Conservation (phyloP, 768 basidiomycete genomes). For the Collybia mongolica region DNA sequence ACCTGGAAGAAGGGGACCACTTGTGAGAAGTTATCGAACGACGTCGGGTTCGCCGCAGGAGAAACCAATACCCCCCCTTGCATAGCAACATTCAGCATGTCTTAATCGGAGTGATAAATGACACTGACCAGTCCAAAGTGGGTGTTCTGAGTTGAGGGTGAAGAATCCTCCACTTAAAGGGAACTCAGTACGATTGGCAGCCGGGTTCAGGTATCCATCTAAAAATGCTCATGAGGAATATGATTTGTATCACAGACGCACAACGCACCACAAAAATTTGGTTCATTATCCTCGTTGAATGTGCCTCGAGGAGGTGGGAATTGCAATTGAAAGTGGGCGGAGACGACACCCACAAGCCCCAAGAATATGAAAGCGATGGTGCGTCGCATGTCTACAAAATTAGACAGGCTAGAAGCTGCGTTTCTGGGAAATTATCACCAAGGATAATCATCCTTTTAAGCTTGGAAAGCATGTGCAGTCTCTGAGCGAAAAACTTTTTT, state of each 20-base stretch:
- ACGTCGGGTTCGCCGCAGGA: conserved; percentile 55
- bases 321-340: conserved; percentile 80
- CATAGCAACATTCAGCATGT: conserved; percentile 1
- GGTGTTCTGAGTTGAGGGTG: conserved; percentile 64
- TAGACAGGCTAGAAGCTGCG: background rate
- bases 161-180: conserved; percentile 65
- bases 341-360: conserved; percentile 38
- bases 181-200: conserved; percentile 63
- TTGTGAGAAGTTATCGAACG: conserved; percentile 61
- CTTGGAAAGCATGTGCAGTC: background rate
- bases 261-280: conserved; percentile 64
- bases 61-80: conserved; percentile 56
- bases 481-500: conserved; percentile 23
- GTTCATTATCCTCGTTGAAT: conserved; percentile 61
- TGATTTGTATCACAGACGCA: background rate
- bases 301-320: conserved; percentile 72
- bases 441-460: background rate
- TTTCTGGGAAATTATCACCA: background rate
- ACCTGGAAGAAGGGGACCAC: conserved; percentile 49
- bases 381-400: conserved; percentile 9
- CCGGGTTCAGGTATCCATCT: conserved; percentile 64
- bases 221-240: conserved; percentile 6
- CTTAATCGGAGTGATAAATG: background rate
- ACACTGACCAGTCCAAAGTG: conserved; percentile 53
- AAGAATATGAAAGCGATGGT: conserved; percentile 30